Percentiles rank a stretch among this genome's conserved stretches.
Evolutionary conservation across 1,284 basidiomycete species (phyloP).

Genomic region (Sanghuangporus sanghuang): DNA sequence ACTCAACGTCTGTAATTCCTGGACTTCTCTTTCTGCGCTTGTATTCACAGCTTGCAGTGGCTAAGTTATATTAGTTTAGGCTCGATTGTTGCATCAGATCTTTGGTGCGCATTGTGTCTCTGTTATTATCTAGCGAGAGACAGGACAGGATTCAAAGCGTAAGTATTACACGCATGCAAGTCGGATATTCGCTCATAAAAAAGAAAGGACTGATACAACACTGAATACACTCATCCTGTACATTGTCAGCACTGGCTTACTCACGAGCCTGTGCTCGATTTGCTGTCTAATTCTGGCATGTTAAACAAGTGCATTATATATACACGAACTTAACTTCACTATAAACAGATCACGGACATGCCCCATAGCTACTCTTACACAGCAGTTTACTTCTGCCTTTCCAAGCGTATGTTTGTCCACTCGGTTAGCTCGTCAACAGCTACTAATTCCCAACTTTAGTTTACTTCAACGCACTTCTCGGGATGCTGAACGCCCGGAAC

Average conservation of each 20-base stretch:
- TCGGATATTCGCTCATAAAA: background rate
- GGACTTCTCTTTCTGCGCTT: no score
- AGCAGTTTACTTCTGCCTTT: conserved; percentile 22
- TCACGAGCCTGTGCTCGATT: conserved; percentile 11
- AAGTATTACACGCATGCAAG: background rate
- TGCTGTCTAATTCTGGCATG: no score
- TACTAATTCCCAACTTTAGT: background rate
- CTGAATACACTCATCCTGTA: conserved; percentile 11
- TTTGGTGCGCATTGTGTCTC: conserved; percentile 10
- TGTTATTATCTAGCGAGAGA: conserved; percentile 9
- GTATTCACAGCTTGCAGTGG: no score
- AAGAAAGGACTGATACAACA: conserved; percentile 4
- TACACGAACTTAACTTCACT: no score
- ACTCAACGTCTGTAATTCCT: no score
- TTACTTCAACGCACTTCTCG: conserved; percentile 14
- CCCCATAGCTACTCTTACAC: conserved; percentile 22
- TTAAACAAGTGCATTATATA: no score
- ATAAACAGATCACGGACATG: conserved; percentile 19
- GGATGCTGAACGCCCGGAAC: background rate
- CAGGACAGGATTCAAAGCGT: conserved; percentile 12
- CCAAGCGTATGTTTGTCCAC: conserved; percentile 19
- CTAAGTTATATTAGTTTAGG: conserved; percentile 1
- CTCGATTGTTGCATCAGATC: conserved; percentile 5
- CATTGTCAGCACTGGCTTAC: conserved; percentile 14
- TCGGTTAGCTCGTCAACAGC: background rate